Base-by-base conservation (phyloP, 129 eudicot species). In the Mikania micrantha region DNA sequence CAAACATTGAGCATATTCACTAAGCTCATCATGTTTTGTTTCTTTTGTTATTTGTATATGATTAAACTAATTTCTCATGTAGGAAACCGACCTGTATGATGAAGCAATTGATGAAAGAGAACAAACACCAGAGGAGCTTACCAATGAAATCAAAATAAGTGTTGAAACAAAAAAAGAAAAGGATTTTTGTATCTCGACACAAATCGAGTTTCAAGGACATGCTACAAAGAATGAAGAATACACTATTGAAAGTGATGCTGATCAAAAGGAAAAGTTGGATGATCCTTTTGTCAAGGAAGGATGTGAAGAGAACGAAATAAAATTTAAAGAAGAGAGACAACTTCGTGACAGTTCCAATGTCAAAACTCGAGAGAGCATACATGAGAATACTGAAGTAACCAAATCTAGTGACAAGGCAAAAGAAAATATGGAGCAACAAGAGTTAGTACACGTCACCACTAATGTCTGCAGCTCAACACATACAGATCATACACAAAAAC, bases 61-160 rank as follows among this genome's bases (percentile, higher is more conserved):
- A 10, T 64, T 41, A 20, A 68, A 19, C 52, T 19, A 38, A 4
- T 10, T 39, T 36, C 49, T 53, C 52, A 48, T 42, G 29, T 67
- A 80, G 81, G 78, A 21, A 50, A 63, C 2, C 0, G 21, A 19
- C 45, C 58, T 53, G 39, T 15, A 17, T 50, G 77, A 59, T 20
- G 60, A 63, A 74, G 57, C 12, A 13, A 20, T 40, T 3, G 41
- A n/a, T 22, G 44, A 70, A 27, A 67, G 24, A 27, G 70, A 67
- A 67, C 64, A 62, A 47, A 70, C 45, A 25, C 49, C 24, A 34
- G 76, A 35, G 27, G 65, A 64, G 29, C 4, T 19, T 25, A 20
- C 73, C 4, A 39, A 81, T 52, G 76, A 81, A 67, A 52, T 50
- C 58, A 75, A 72, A 45, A 42, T 62, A 24, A 58, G 50, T 34